Evolutionary conservation across 106 monocot species (phyloP).

Genomic region (Ottelia alismoides): DNA sequence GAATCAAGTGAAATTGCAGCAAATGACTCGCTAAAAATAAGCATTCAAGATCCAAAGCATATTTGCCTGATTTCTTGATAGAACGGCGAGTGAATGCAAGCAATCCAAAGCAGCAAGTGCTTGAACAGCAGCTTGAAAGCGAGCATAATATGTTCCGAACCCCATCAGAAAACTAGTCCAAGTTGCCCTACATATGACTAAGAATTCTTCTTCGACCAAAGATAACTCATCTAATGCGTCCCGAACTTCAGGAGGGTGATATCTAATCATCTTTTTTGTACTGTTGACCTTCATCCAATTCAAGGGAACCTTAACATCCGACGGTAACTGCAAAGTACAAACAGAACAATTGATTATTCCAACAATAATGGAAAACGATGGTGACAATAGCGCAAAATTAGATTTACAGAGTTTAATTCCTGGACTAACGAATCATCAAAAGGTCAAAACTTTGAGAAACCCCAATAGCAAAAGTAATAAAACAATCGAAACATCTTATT

Average conservation of each 20-base stretch:
- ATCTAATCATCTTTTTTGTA: slow-evolving; percentile 84
- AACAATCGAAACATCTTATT: neutral
- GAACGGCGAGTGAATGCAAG: slow-evolving; percentile 80
- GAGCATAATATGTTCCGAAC: slow-evolving; percentile 66
- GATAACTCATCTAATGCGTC: slow-evolving; percentile 50
- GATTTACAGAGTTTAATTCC: too few relatives aligned
- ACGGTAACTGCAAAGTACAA: slow-evolving; percentile 40
- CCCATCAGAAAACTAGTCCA: slow-evolving; percentile 56
- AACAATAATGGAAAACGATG: neutral
- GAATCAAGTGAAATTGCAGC: neutral
- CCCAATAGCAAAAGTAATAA: neutral
- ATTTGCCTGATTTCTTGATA: slow-evolving; percentile 75
- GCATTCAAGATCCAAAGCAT: neutral
- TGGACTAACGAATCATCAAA: neutral
- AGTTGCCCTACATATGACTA: slow-evolving; percentile 46
- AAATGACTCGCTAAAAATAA: neutral
- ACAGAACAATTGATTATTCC: neutral
- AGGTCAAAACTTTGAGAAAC: neutral
- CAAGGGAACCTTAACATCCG: slow-evolving; percentile 50
- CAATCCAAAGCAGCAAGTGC: slow-evolving; percentile 89
- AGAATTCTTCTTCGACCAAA: slow-evolving; percentile 78
- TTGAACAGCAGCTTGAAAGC: slow-evolving; percentile 87
- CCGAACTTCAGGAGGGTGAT: slow-evolving; percentile 83
- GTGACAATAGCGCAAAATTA: too few relatives aligned
- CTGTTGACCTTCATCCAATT: slow-evolving; percentile 83